phyloP scores from a whole-genome alignment of 2,329 filamentous ascomycete species.

The Ophiognomonia clavigignenti-juglandacearum region DNA sequence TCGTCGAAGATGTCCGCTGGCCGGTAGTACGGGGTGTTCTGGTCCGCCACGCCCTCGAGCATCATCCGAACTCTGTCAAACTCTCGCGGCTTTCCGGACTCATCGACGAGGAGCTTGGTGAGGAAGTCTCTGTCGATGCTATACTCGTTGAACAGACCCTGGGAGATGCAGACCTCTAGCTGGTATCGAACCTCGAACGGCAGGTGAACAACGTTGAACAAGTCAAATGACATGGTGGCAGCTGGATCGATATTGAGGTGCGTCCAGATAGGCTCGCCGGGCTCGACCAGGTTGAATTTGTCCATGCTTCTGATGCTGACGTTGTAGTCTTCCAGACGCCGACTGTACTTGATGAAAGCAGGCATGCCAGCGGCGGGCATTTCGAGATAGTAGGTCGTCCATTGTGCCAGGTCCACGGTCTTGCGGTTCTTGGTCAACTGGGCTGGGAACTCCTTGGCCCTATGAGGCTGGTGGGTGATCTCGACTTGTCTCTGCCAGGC shows the following conservation, averaged over 20 bases:
- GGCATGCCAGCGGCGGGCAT: constrained; percentile 27
- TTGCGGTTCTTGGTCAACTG: constrained; percentile 32
- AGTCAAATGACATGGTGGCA: constrained; percentile 15
- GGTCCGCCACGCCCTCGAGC: constrained; percentile 69
- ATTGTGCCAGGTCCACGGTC: constrained; percentile 50
- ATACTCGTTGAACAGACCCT: constrained; percentile 70
- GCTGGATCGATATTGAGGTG: constrained; percentile 5
- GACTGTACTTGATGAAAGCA: constrained; percentile 37
- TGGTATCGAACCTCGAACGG: constrained; percentile 79
- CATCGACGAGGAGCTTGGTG: constrained; percentile 44
- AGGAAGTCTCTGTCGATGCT: constrained; percentile 67
- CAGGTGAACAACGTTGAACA: constrained; percentile 38
- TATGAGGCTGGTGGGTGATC: constrained; percentile 32
- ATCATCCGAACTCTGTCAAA: constrained; percentile 54
- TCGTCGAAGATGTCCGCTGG: constrained; percentile 69
- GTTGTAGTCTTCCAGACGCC: constrained; percentile 67
- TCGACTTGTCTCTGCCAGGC: constrained; percentile 46
- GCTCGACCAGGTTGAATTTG: constrained; percentile 7
- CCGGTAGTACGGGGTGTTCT: constrained; percentile 57
- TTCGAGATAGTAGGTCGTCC: constrained; percentile 50
- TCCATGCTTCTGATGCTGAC: constrained; percentile 35
- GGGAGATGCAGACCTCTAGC: constrained; percentile 88
- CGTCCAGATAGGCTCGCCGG: constrained; percentile 7
- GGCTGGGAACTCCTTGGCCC: constrained; percentile 29
- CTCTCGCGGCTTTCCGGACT: constrained; percentile 16